Conservation (phyloP, 331 rosid genomes). For the Spiraea crenata region DNA sequence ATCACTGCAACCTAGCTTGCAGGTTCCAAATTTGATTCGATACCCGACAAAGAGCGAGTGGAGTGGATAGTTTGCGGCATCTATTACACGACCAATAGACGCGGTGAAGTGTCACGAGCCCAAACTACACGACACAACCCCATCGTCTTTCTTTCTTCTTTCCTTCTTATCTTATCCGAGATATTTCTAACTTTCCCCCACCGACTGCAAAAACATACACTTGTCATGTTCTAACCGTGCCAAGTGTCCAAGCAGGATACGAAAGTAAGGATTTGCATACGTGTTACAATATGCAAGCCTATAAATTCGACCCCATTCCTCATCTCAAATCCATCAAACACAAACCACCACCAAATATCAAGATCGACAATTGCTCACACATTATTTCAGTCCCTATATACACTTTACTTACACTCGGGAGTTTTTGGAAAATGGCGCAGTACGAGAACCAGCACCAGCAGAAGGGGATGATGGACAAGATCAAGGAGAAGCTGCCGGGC, state of each 20-base stretch:
- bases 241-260: background rate
- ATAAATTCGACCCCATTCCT: background rate
- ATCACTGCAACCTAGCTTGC: background rate
- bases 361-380: too few relatives aligned
- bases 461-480: background rate
- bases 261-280: background rate
- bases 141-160: too few relatives aligned
- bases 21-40: background rate
- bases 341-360: too few relatives aligned
- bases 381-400: too few relatives aligned
- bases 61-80: too few relatives aligned
- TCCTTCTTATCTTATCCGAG: too few relatives aligned
- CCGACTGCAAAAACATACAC: background rate
- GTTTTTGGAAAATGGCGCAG: background rate
- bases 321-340: background rate
- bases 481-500: background rate
- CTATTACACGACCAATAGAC: background rate
- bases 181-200: too few relatives aligned
- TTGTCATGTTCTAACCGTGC: background rate
- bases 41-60: too few relatives aligned
- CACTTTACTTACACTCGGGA: too few relatives aligned
- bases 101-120: background rate
- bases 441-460: background rate
- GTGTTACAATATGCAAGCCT: background rate
- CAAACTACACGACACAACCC: too few relatives aligned